Conservation (phyloP, 768 basidiomycete species). For the Phlebiopsis flavidoalba region DNA sequence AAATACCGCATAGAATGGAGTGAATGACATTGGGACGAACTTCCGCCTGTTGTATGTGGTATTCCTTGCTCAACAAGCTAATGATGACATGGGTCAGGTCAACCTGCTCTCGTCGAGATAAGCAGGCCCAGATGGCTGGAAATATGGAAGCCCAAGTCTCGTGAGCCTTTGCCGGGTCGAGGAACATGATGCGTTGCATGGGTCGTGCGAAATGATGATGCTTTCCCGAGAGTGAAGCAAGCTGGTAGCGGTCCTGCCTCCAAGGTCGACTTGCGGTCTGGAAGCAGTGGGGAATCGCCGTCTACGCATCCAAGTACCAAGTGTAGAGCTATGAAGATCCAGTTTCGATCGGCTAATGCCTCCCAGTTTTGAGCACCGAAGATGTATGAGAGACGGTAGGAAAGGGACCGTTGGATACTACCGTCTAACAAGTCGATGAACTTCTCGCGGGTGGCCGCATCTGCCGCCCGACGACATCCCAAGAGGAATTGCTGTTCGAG, state of each 20-base stretch:
- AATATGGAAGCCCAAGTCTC: slow-evolving; percentile 87
- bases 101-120: slow-evolving; percentile 81
- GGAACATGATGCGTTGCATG: slow-evolving; percentile 76
- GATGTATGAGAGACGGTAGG: slow-evolving; percentile 81
- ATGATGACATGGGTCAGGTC: slow-evolving; percentile 90
- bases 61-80: slow-evolving; percentile 86
- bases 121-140: slow-evolving; percentile 77
- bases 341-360: slow-evolving; percentile 83
- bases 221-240: slow-evolving; percentile 41
- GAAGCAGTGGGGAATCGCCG: slow-evolving; percentile 34
- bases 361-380: slow-evolving; percentile 96
- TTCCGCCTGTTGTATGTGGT: slow-evolving; percentile 85
- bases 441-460: slow-evolving; percentile 68
- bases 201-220: slow-evolving; percentile 59
- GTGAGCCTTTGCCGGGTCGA: slow-evolving; percentile 74
- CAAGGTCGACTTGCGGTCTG: slow-evolving; percentile 35
- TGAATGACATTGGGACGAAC: slow-evolving; percentile 90
- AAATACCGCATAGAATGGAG: slow-evolving; percentile 79
- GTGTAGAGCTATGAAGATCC: slow-evolving; percentile 89
- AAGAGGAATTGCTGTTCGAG: slow-evolving; percentile 91
- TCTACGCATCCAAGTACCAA: slow-evolving; percentile 78
- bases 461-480: slow-evolving; percentile 83
- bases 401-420: slow-evolving; percentile 80
- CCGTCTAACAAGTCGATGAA: slow-evolving; percentile 90
- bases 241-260: slow-evolving; percentile 26